phyloP scores from a whole-genome alignment of 495 filamentous ascomycete genomes.

The Schizothecium vesticola region DNA sequence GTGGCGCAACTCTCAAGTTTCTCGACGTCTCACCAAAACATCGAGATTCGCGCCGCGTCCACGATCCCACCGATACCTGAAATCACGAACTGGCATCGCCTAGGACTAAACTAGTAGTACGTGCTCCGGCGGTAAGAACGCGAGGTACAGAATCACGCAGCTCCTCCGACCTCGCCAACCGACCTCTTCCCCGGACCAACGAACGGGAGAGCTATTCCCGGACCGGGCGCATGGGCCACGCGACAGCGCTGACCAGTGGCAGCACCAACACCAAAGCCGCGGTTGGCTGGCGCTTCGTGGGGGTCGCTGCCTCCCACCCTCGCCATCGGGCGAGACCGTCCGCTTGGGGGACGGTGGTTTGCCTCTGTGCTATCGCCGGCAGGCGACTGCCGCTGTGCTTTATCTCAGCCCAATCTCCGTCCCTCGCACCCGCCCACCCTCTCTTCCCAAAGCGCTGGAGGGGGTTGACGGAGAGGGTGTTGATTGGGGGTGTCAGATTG shows the following conservation, averaged over 20 bases:
- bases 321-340: not conserved
- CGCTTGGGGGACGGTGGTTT: not conserved
- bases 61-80: not conserved
- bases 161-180: not conserved
- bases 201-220: not conserved
- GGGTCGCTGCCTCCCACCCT: not conserved
- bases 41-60: not conserved
- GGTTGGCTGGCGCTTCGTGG: not conserved
- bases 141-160: not conserved
- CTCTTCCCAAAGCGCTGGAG: not conserved
- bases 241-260: not conserved
- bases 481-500: not conserved
- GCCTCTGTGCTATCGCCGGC: not conserved
- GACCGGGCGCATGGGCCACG: not conserved
- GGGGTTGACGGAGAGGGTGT: not conserved
- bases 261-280: not conserved
- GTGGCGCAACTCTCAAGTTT: not conserved
- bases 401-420: not conserved
- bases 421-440: not conserved
- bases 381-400: not conserved
- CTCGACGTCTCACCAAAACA: not conserved
- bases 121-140: not conserved
- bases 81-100: not conserved
- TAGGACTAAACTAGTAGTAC: not conserved
- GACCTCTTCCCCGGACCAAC: not conserved